phyloP scores from a whole-genome alignment of 768 basidiomycete genomes.

The Suillus cothurnatus region DNA sequence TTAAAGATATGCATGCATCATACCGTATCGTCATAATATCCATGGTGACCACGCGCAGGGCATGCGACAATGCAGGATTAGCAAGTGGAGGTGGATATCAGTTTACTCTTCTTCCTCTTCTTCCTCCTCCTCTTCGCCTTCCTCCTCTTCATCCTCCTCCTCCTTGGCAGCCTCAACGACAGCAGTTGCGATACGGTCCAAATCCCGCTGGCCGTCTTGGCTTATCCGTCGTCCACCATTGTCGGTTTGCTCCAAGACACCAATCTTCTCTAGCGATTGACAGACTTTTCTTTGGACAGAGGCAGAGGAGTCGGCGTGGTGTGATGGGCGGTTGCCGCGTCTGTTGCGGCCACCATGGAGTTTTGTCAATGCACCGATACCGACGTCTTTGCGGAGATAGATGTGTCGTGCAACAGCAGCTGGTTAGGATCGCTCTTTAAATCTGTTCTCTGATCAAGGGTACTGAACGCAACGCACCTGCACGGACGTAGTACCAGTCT shows the following conservation, averaged over 20 bases:
- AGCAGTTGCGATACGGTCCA: conserved; percentile 91
- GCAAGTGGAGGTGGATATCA: conserved; percentile 17
- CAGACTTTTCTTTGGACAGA: conserved; percentile 94
- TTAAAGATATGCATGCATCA: conserved; percentile 34
- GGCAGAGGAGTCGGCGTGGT: conserved; percentile 85
- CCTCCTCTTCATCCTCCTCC: conserved; percentile 75
- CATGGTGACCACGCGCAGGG: conserved; percentile 25
- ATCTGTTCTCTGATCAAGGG: not conserved
- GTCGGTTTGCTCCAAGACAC: conserved; percentile 90
- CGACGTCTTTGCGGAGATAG: conserved; percentile 98
- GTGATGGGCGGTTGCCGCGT: conserved; percentile 95
- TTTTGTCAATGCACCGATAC: conserved; percentile 91
- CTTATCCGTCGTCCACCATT: conserved; percentile 96
- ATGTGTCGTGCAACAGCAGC: conserved; percentile 98
- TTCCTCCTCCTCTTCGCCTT: conserved; percentile 64
- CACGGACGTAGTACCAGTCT: conserved; percentile 99
- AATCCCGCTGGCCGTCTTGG: conserved; percentile 95
- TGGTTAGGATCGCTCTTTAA: conserved; percentile 29
- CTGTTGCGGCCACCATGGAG: conserved; percentile 96
- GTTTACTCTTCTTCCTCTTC: conserved; percentile 49
- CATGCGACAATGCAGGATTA: conserved; percentile 24
- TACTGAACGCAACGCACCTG: conserved; percentile 57
- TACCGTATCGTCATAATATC: conserved; percentile 41
- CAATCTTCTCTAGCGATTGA: conserved; percentile 98
- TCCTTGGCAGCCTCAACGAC: conserved; percentile 80